phyloP scores from a whole-genome alignment of 75 land plant species.

The Selaginella moellendorffii region DNA sequence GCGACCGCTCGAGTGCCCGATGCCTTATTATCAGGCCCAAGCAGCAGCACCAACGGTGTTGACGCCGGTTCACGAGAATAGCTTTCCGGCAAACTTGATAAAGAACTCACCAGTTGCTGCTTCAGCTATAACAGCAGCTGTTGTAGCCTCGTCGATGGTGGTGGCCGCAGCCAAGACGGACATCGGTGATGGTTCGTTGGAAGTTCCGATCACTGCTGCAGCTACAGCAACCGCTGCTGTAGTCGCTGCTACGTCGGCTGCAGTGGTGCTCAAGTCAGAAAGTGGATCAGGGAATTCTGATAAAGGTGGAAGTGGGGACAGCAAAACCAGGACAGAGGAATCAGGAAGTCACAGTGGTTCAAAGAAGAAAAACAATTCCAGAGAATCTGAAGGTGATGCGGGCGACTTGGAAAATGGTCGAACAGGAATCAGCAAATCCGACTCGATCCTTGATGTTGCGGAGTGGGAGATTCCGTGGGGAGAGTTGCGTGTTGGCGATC shows the following conservation, averaged over 20 bases:
- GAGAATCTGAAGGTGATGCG: slow-evolving; percentile 33
- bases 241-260: slow-evolving; percentile 74
- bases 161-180: slow-evolving; percentile 65
- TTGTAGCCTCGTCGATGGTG: slow-evolving; percentile 77
- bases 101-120: slow-evolving; percentile 64
- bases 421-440: too few species aligned
- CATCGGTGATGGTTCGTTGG: slow-evolving; percentile 18
- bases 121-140: slow-evolving; percentile 78
- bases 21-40: too few species aligned
- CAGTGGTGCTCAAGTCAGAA: slow-evolving; percentile 19
- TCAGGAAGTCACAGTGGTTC: background rate
- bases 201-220: slow-evolving; percentile 72
- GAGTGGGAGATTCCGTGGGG: slow-evolving; percentile 84
- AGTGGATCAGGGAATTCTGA: background rate
- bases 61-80: slow-evolving; percentile 18
- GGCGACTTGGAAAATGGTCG: slow-evolving; percentile 37
- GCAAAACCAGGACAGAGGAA: slow-evolving; percentile 5
- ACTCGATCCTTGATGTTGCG: too few species aligned
- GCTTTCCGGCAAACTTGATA: slow-evolving; percentile 20
- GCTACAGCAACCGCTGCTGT: slow-evolving; percentile 71
- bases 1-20: slow-evolving; percentile 16
- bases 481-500: slow-evolving; percentile 64
- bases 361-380: slow-evolving; percentile 16
- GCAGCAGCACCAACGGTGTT: background rate
- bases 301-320: background rate